These are phyloP conservation scores for Hippophae tibetana DNA, from an alignment of 306 rosid species.

Conservation along the genomic window DNA sequence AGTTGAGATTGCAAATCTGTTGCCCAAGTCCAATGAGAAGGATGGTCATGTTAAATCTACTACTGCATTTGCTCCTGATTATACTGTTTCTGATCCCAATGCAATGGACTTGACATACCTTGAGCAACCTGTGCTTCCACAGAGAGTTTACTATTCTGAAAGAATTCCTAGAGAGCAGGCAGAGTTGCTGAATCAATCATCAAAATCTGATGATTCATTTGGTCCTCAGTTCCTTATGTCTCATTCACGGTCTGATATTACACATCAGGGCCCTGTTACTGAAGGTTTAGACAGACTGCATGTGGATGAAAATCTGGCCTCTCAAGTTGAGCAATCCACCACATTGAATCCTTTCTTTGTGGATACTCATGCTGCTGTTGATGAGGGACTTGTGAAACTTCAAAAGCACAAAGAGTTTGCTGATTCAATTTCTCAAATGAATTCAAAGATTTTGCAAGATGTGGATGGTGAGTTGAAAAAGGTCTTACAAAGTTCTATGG, in stretches of 20 bases:
- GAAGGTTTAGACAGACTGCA: conserved; percentile 33
- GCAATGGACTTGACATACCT: conserved; percentile 29
- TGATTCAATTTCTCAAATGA: conserved; percentile 34
- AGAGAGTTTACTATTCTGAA: conserved; percentile 45
- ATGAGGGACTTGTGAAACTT: conserved; percentile 33
- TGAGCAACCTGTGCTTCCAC: conserved; percentile 40
- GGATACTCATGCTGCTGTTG: conserved; percentile 29
- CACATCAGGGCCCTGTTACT: conserved; percentile 13
- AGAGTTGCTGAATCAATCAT: conserved; percentile 38
- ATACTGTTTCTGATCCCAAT: conserved; percentile 25
- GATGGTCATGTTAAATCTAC: conserved; percentile 14
- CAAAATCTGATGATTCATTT: conserved; percentile 51
- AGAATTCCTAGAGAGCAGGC: conserved; percentile 53
- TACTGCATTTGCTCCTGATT: conserved; percentile 21
- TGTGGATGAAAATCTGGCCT: conserved; percentile 32
- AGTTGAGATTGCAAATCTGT: conserved; percentile 24
- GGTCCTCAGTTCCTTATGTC: conserved; percentile 42
- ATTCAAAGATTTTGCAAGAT: conserved; percentile 31
- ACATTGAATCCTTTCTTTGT: conserved; percentile 21
- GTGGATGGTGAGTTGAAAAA: conserved; percentile 33
- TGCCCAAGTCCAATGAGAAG: conserved; percentile 18
- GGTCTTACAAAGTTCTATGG: conserved; percentile 19
- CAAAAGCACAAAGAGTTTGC: conserved; percentile 35
- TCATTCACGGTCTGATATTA: conserved; percentile 35
- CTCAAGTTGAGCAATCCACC: conserved; percentile 26